Base-by-base conservation (phyloP, 495 filamentous ascomycete species). In the Cercophora samala region DNA sequence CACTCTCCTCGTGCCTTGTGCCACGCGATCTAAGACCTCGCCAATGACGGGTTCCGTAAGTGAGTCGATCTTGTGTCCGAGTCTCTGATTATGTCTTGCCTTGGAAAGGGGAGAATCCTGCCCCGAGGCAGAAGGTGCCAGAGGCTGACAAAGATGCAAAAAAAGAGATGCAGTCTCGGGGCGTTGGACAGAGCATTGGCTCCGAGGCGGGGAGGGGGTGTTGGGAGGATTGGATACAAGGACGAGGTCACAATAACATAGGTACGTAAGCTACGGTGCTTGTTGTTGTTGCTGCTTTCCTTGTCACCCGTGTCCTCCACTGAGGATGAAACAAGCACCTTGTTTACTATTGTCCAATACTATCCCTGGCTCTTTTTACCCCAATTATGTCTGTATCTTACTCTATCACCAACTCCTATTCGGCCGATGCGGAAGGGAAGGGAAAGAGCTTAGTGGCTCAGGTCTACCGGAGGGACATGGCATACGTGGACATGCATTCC, bases 281-380 rank as follows among this genome's bases (percentile, higher is more conserved):
- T 18, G 22, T 19, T 56, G 53, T 56, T 56, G 53, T 56, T 56
- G n/a, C 53, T 56, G 53, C n/a, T 56, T 23, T 11, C 22, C n/a
- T 56, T 56, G 53, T 23, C 37, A 46, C 37, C 37, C 37, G 13
- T 46, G 37, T 56, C 53, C n/a, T 23, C 53, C 53, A 56, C 11
- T 56, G 53, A 56, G 22, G 53, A 56, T 56, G 53, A 56, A 56
- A 56, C 53, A 56, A 56, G 18, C 53, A 56, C 53, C n/a, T 56
- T 56, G 22, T 56, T 56, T 46, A 46, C 37, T 46, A 11, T 46
- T 46, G 37, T 46, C 37, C 37, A 56, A 21, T 56, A 23, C 22
- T 23, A 56, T 56, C 53, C 53, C 53, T 56, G 53, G 13, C 53
- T 19, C 22, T 56, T 19, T 18, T 54, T n/a, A 54, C 29, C 29